phyloP scores from a whole-genome alignment of 495 filamentous ascomycete genomes.

The Podospora anserina region DNA sequence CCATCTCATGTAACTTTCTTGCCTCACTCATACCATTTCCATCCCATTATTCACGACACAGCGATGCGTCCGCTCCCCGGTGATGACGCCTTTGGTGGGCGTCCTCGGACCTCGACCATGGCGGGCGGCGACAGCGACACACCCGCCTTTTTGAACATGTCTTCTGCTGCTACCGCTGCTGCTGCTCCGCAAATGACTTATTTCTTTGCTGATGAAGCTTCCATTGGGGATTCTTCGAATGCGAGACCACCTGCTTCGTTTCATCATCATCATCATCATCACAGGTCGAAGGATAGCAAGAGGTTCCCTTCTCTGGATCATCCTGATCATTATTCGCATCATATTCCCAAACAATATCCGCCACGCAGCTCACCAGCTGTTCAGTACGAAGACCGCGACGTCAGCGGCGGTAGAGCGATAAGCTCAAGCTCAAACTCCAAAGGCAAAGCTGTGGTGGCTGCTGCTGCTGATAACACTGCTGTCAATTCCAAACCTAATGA shows the following conservation, averaged over 20 bases:
- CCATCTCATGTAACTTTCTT: background rate
- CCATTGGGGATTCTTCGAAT: conserved; percentile 40
- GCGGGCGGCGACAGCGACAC: conserved; percentile 20
- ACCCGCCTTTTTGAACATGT: conserved; percentile 28
- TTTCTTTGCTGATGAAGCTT: conserved; percentile 53
- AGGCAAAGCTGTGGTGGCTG: conserved; percentile 7
- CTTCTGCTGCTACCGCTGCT: background rate
- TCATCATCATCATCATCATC: conserved; percentile 1
- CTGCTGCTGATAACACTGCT: background rate
- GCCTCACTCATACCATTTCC: too few species aligned
- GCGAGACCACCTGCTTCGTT: background rate
- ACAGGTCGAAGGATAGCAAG: background rate
- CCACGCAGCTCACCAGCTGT: background rate
- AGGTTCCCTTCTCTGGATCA: background rate
- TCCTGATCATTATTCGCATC: conserved; percentile 5
- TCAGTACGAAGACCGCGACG: conserved; percentile 9
- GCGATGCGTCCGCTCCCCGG: conserved; percentile 29
- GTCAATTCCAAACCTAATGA: background rate
- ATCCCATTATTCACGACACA: background rate
- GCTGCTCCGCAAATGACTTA: conserved; percentile 51
- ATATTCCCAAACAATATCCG: background rate
- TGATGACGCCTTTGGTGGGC: conserved; percentile 28
- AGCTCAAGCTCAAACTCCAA: conserved; percentile 15
- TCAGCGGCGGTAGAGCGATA: background rate
- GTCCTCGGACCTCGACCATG: conserved; percentile 23